phyloP scores from a whole-genome alignment of 1,284 basidiomycete genomes.

The Bothia castanella region DNA sequence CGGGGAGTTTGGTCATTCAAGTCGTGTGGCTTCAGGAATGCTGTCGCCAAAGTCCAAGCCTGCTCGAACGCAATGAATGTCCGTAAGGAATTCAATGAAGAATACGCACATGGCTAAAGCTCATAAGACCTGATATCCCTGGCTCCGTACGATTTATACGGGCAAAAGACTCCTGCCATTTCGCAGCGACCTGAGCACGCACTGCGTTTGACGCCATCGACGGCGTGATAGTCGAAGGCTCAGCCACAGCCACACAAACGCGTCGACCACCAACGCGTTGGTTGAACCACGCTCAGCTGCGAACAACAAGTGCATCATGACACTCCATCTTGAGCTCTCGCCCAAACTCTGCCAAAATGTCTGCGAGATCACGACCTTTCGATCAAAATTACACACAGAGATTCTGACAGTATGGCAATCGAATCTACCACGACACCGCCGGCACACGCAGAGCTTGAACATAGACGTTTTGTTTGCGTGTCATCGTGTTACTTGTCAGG shows the following conservation, averaged over 20 bases:
- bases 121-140: conserved; percentile 63
- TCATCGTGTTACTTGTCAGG: too few relatives aligned
- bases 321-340: too few relatives aligned
- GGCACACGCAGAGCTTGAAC: too few relatives aligned
- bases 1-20: conserved; percentile 38
- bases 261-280: too few relatives aligned
- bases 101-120: conserved; percentile 55
- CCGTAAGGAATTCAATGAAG: neutral
- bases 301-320: too few relatives aligned
- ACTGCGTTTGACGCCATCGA: conserved; percentile 54
- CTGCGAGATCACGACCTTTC: too few relatives aligned
- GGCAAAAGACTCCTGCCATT: conserved; percentile 68
- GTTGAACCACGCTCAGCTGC: too few relatives aligned
- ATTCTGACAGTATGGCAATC: too few relatives aligned
- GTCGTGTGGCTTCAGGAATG: conserved; percentile 56
- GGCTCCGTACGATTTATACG: conserved; percentile 59
- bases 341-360: too few relatives aligned
- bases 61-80: conserved; percentile 26
- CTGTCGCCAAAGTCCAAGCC: conserved; percentile 62
- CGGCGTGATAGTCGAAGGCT: neutral
- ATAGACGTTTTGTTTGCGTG: too few relatives aligned
- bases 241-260: conserved; percentile 23
- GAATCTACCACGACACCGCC: too few relatives aligned
- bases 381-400: too few relatives aligned
- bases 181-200: conserved; percentile 57